Conservation (phyloP, 2,329 filamentous ascomycete genomes). For the Talaromyces sp. region DNA sequence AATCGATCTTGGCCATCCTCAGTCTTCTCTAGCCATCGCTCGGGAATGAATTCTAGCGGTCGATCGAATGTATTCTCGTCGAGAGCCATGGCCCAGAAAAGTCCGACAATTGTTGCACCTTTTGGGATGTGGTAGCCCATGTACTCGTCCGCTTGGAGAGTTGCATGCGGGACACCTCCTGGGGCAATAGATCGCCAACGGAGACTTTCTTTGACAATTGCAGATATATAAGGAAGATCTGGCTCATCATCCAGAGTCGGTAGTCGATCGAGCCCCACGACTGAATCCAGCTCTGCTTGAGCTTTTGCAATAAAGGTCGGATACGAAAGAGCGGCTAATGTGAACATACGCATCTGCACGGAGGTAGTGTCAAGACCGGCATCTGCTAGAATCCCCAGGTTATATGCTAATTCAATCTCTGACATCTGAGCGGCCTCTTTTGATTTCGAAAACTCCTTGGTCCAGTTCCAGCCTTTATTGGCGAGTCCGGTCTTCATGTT, state of each 20-base stretch:
- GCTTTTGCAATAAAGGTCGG: slow-evolving; percentile 37
- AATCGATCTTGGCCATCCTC: slow-evolving; percentile 49
- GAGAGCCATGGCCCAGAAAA: slow-evolving; percentile 43
- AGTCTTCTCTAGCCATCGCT: slow-evolving; percentile 35
- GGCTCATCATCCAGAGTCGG: slow-evolving; percentile 29
- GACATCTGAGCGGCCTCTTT: slow-evolving; percentile 44
- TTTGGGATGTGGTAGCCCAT: slow-evolving; percentile 49
- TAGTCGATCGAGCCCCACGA: slow-evolving; percentile 31
- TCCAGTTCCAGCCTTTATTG: slow-evolving; percentile 27
- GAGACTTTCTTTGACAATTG: slow-evolving; percentile 30
- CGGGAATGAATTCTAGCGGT: slow-evolving; percentile 33
- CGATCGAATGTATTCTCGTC: slow-evolving; percentile 36
- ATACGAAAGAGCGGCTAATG: slow-evolving; percentile 46
- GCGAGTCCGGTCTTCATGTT: slow-evolving; percentile 20
- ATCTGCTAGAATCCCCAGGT: slow-evolving; percentile 47
- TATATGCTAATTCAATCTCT: slow-evolving; percentile 44
- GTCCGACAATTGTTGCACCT: slow-evolving; percentile 45
- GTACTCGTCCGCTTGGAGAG: slow-evolving; percentile 47
- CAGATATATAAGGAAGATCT: slow-evolving; percentile 28
- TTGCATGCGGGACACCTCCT: slow-evolving; percentile 46
- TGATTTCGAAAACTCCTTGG: slow-evolving; percentile 21
- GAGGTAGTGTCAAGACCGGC: slow-evolving; percentile 50
- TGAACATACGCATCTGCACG: slow-evolving; percentile 45
- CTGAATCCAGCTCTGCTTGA: slow-evolving; percentile 36
- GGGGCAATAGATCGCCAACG: slow-evolving; percentile 38